A percentile compares a stretch with the other conserved stretches of the same genome.
Conservation (phyloP, 768 basidiomycete genomes). For the Collybia sordida region DNA sequence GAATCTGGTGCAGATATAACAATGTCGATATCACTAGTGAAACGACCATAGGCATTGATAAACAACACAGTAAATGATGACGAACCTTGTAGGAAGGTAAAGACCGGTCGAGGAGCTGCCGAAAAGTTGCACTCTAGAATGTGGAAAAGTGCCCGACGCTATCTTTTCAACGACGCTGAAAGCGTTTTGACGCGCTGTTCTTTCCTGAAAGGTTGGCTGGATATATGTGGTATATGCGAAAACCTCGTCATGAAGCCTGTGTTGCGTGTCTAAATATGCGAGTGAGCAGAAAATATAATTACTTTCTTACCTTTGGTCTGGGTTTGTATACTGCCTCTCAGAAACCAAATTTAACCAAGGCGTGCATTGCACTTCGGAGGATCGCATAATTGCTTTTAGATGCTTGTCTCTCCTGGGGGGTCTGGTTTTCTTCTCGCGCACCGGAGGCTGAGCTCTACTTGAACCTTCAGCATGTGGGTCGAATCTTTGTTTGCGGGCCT, state of each 20-base stretch:
- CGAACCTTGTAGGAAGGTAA: slow-evolving; percentile 62
- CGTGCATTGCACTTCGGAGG: background rate
- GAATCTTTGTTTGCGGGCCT: slow-evolving; percentile 7
- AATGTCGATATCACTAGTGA: slow-evolving; percentile 35
- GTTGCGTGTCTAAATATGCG: background rate
- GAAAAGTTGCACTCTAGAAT: slow-evolving; percentile 51
- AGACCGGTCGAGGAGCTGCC: slow-evolving; percentile 63
- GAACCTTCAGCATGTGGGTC: background rate
- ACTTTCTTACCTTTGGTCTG: slow-evolving; percentile 28
- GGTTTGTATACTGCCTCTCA: slow-evolving; percentile 12
- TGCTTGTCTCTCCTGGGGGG: background rate
- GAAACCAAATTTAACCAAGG: slow-evolving; percentile 17
- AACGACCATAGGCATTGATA: no score
- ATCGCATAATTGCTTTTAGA: background rate
- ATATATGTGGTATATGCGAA: slow-evolving; percentile 55
- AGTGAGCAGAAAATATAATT: background rate
- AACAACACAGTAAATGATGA: background rate
- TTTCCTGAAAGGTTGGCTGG: slow-evolving; percentile 53
- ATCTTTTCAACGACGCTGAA: slow-evolving; percentile 45
- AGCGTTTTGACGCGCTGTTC: slow-evolving; percentile 41
- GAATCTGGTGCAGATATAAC: slow-evolving; percentile 22
- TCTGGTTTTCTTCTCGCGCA: background rate
- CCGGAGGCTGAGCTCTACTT: background rate
- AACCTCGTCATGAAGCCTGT: slow-evolving; percentile 66
- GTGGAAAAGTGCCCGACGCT: slow-evolving; percentile 42